Base-by-base conservation (phyloP, 2,329 filamentous ascomycete genomes). In the Aspergillus pseudoglaucus region DNA sequence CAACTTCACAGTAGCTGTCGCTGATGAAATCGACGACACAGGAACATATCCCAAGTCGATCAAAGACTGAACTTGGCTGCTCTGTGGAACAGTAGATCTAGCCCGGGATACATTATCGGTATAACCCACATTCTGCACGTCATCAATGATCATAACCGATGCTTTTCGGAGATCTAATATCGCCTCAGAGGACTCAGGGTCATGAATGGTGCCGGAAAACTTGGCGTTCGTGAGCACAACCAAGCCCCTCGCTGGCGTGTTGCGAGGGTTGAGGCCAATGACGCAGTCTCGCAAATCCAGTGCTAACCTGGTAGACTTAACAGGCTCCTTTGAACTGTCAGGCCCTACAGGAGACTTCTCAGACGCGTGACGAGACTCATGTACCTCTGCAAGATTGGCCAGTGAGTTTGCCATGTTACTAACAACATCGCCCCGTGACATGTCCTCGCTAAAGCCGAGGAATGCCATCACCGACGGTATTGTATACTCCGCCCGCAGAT, bases 401-500 rank as follows among this genome's bases (percentile, higher is more conserved):
- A 96, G 82, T 2, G 90, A 95, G 5, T 83, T 83, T 10, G 87
- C 86, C 51, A 96, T 79, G 44, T 84, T 83, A 18, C 81, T 75
- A 42, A 90, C 87, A 41, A 93, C 77, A 35, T 90, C 87, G 52
- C 90, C 83, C 0, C 81, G 76, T 1, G 82, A 85, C 4, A 81
- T 76, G 54, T 86, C 80, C 14, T 84, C 80, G 12, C 77, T 76
- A 2, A 94, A 75, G 0, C 82, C 85, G 6, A 95, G 77, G 4
- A 95, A 67, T 45, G 89, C 88, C 75, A 95, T 85, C 0, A 96
- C 67, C 0, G 87, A 88, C 0, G 88, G 80, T 3, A 97, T 87
- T 14, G 85, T 85, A 65, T 98, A 98, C 63, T 98, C 94, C n/a
- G 89, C 68, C 50, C 83, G 85, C 4, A 95, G 58, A 52, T 95